A percentile compares a stretch with the other conserved stretches of the same genome.
Evolutionary conservation across 495 filamentous ascomycete genomes (phyloP).

Genomic region (Penicillium macrosclerotiorum): DNA sequence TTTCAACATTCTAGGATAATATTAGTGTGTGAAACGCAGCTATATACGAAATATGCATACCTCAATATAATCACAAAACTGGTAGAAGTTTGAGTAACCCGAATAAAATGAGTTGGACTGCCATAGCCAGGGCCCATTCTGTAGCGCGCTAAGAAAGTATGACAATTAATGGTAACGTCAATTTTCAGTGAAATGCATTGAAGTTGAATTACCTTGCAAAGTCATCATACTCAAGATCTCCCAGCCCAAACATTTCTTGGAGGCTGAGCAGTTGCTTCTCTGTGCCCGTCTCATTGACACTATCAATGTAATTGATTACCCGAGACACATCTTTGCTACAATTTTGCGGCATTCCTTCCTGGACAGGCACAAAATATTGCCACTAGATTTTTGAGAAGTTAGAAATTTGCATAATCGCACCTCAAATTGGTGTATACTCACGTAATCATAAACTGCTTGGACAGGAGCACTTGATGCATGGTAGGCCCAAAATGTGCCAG

Average conservation of each 20-base stretch:
- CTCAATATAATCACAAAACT: constrained; percentile 54
- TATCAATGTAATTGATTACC: constrained; percentile 58
- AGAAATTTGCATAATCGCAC: background rate
- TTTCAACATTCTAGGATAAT: constrained; percentile 25
- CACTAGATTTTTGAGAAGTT: constrained; percentile 28
- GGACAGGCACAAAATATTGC: constrained; percentile 65
- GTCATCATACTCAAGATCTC: constrained; percentile 54
- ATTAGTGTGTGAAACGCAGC: background rate
- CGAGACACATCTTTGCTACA: constrained; percentile 56
- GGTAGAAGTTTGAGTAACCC: constrained; percentile 50
- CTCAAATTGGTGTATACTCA: constrained; percentile 7
- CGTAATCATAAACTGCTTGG: constrained; percentile 58
- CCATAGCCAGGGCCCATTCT: constrained; percentile 58
- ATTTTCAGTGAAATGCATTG: background rate
- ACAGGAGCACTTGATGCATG: constrained; percentile 63
- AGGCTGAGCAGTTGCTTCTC: constrained; percentile 44
- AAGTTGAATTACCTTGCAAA: constrained; percentile 45
- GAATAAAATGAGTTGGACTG: constrained; percentile 50
- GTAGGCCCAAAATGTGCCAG: constrained; percentile 68
- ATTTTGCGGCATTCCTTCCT: constrained; percentile 61
- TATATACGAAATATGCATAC: constrained; percentile 11
- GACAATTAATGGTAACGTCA: constrained; percentile 14
- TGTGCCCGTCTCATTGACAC: constrained; percentile 40
- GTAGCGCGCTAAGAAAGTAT: constrained; percentile 41
- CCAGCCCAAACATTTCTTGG: constrained; percentile 58